Evolutionary conservation across 768 basidiomycete genomes (phyloP), one percentile per base, ranked within the genome.

Genomic region (Chalciporus pseudorubinellus): DNA sequence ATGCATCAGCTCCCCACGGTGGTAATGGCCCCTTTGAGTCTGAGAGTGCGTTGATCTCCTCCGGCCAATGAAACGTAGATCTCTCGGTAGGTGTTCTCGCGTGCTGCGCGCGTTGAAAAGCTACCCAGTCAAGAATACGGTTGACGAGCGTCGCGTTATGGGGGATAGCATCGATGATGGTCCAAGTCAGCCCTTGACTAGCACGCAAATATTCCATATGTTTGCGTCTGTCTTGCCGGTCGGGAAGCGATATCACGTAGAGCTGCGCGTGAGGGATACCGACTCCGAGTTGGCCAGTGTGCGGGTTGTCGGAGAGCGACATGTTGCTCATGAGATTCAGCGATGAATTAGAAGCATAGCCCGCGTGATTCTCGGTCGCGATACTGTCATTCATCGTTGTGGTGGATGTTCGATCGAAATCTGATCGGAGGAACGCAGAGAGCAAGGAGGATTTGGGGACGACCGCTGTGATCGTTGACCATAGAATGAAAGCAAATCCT

Each of bases 171-270:
- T 81, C 72, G 18, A 79, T 53, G 57, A 83, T 78, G 4, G 73
- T 74, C 82, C 83, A 87, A 10, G 69, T 59, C 11, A 85, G 62
- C 19, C 64, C 70, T 18, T 86, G 75, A 8, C 62, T 60, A 11
- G 59, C 62, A 20, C 80, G 74, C 20, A 89, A 59, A 16, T 53
- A 57, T 46, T 84, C 81, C 84, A 88, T 87, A 42, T 80, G 72
- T 18, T 62, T 53, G 13, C 79, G 77, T 21, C 87, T 72, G 53
- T 85, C 85, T 16, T 58, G 58, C 26, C 87, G 77, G 22, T 62
- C 68, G 9, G 79, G 77, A 24, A 88, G 80, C 21, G 84, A 84
- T 38, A 89, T 59, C 1, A 89, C 79, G 55, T 79, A 83, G 46
- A 81, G 73, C 9, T 70, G 59, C 1, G 63, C 4, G 5, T 72